These are phyloP conservation scores for Aspergillus chevalieri DNA, from an alignment of 2,329 filamentous ascomycete genomes.

Conservation along the genomic window DNA sequence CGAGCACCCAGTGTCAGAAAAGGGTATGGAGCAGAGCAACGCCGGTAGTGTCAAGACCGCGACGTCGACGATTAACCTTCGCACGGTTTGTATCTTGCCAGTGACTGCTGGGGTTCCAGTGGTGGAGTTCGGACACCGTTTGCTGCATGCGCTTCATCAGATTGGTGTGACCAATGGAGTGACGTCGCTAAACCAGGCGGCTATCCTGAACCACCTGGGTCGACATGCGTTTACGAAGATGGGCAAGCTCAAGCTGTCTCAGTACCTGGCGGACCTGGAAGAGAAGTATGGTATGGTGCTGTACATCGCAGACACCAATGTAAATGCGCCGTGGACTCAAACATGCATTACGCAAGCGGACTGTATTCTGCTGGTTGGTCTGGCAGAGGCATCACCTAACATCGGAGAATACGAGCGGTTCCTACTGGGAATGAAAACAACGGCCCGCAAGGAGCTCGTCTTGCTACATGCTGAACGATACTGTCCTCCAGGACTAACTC, in stretches of 20 bases:
- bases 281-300: conserved; percentile 95
- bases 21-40: conserved; percentile 57
- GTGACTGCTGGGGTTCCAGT: conserved; percentile 89
- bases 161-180: conserved; percentile 86
- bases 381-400: conserved; percentile 81
- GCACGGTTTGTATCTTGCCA: conserved; percentile 86
- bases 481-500: conserved; percentile 74
- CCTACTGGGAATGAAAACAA: conserved; percentile 93
- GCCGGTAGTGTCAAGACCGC: conserved; percentile 47
- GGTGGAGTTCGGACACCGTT: conserved; percentile 82
- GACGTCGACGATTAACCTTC: conserved; percentile 83
- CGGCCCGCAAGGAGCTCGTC: conserved; percentile 86
- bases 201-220: conserved; percentile 89
- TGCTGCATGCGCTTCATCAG: conserved; percentile 82
- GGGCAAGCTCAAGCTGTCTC: conserved; percentile 90
- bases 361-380: conserved; percentile 84
- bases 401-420: conserved; percentile 97
- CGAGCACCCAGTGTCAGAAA: conserved; percentile 67
- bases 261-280: conserved; percentile 93
- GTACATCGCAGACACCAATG: conserved; percentile 93
- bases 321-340: conserved; percentile 96
- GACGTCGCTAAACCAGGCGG: conserved; percentile 85
- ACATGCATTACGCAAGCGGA: conserved; percentile 97
- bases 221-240: conserved; percentile 95
- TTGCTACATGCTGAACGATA: conserved; percentile 84